Conservation (phyloP, 2,329 filamentous ascomycete species). For the Beauveria sp. region DNA sequence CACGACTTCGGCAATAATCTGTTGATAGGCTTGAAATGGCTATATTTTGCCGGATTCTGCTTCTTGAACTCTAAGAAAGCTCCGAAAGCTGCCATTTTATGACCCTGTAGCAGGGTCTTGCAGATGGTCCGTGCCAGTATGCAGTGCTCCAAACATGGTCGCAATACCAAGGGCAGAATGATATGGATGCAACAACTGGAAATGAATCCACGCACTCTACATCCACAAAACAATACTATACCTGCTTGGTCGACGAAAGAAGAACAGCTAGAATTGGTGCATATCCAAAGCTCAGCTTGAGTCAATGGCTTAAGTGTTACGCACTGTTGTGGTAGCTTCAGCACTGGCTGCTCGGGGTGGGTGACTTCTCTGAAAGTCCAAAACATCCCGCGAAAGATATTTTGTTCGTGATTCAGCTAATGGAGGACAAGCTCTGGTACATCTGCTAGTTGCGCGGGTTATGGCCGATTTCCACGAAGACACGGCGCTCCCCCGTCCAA, state of each 20-base stretch:
- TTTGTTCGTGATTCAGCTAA: not conserved
- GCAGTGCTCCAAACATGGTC: not conserved
- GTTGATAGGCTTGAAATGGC: not conserved
- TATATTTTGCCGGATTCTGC: not conserved
- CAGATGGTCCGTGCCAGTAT: not conserved
- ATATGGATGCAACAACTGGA: not conserved
- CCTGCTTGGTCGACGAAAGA: not conserved
- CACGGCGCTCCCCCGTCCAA: not conserved
- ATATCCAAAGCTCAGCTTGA: not conserved
- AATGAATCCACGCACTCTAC: not conserved
- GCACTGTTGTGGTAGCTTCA: not conserved
- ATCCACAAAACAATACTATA: not conserved
- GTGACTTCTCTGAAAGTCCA: not conserved
- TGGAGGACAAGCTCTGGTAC: not conserved
- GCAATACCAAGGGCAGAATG: not conserved
- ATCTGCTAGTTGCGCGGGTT: not conserved
- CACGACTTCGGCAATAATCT: not conserved
- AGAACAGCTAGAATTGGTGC: not conserved
- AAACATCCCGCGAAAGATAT: not conserved
- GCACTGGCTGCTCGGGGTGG: not conserved
- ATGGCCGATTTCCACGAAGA: not conserved
- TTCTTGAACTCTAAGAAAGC: not conserved
- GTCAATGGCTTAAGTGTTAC: not conserved
- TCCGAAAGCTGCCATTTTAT: not conserved
- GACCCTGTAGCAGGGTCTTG: not conserved